Evolutionary conservation across 148 eudicot genomes (phyloP).

Genomic region (Chenopodium berlandieri): DNA sequence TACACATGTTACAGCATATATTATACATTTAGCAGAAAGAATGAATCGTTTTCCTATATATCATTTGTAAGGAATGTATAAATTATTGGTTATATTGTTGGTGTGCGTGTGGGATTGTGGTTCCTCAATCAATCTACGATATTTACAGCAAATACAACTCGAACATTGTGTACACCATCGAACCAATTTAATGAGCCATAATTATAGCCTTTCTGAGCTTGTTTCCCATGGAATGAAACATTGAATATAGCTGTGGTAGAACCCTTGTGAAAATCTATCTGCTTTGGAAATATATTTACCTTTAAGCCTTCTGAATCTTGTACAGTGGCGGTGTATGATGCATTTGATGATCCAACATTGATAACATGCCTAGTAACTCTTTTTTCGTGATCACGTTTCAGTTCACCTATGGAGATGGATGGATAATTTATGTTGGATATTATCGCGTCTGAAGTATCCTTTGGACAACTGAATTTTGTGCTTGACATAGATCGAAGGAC

Average conservation of each 20-base stretch:
- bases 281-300: conserved; percentile 44
- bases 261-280: conserved; percentile 35
- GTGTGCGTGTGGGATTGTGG: neutral
- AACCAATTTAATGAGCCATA: conserved; percentile 56
- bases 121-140: conserved; percentile 26
- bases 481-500: conserved; percentile 39
- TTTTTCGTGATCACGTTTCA: conserved; percentile 24
- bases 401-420: conserved; percentile 51
- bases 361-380: conserved; percentile 43
- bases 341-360: conserved; percentile 49
- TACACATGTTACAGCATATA: neutral
- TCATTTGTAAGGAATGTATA: neutral
- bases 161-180: conserved; percentile 50
- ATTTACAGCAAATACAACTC: conserved; percentile 55
- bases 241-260: conserved; percentile 33
- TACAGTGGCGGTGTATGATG: conserved; percentile 41
- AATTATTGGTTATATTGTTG: neutral
- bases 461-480: conserved; percentile 44
- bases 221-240: conserved; percentile 41
- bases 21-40: neutral
- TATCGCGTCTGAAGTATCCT: conserved; percentile 28
- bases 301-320: conserved; percentile 43
- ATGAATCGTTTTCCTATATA: neutral
- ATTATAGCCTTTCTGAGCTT: conserved; percentile 54
- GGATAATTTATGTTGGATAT: conserved; percentile 61